A percentile compares a stretch with the other conserved stretches of the same genome.
phyloP scores from a whole-genome alignment of 495 filamentous ascomycete species.

The Xylaria castorea region DNA sequence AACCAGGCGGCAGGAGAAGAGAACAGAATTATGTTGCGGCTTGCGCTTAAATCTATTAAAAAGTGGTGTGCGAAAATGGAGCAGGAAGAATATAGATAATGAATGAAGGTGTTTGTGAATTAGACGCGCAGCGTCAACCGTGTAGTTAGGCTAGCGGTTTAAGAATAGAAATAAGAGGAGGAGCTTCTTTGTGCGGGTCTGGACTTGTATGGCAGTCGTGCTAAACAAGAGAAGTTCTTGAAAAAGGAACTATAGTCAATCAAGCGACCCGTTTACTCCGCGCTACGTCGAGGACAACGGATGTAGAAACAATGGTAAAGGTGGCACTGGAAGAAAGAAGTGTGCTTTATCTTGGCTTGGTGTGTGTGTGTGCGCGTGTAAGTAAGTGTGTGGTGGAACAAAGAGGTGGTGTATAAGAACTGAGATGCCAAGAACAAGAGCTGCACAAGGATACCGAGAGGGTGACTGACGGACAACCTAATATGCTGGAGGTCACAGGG shows the following conservation, averaged over 20 bases:
- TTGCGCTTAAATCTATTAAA: background rate
- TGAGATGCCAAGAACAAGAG: slow-evolving; percentile 27
- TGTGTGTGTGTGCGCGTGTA: slow-evolving; percentile 18
- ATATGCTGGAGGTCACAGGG: background rate
- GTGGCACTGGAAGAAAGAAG: slow-evolving; percentile 11
- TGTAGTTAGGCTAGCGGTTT: background rate
- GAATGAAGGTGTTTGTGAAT: background rate
- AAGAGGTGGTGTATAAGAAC: background rate
- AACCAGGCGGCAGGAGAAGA: background rate
- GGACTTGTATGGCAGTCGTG: slow-evolving; percentile 6
- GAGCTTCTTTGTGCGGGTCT: slow-evolving; percentile 34
- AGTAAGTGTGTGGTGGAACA: background rate
- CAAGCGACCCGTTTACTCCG: slow-evolving; percentile 11
- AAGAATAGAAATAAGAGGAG: slow-evolving; percentile 31
- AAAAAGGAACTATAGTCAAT: slow-evolving; percentile 29
- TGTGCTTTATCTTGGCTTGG: slow-evolving; percentile 14
- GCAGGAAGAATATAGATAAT: background rate
- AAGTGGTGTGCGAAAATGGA: background rate
- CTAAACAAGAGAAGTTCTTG: slow-evolving; percentile 34
- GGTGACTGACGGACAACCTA: background rate
- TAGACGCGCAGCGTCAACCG: slow-evolving; percentile 22
- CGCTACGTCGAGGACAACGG: background rate
- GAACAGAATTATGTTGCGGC: slow-evolving; percentile 3
- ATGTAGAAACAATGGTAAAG: background rate
- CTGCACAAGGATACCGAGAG: slow-evolving; percentile 10